A percentile compares a stretch with the other conserved stretches of the same genome.
phyloP scores from a whole-genome alignment of 2,329 filamentous ascomycete genomes.

The Capronia americana region DNA sequence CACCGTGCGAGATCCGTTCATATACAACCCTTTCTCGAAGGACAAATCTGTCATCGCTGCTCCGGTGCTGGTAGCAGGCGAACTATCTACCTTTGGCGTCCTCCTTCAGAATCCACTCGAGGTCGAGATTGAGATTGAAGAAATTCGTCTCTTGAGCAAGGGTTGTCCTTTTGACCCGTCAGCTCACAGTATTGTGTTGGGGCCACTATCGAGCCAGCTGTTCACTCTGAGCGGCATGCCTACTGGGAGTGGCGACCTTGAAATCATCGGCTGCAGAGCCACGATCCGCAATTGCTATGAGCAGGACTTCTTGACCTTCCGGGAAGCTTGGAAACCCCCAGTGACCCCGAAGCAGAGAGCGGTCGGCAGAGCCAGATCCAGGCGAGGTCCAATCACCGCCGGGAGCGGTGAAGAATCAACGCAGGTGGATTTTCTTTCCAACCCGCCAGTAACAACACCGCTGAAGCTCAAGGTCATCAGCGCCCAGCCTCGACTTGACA shows the following conservation, averaged over 20 bases:
- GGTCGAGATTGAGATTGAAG: slow-evolving; percentile 88
- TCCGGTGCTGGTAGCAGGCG: slow-evolving; percentile 76
- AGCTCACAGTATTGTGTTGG: slow-evolving; percentile 70
- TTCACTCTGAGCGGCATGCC: slow-evolving; percentile 74
- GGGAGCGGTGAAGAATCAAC: slow-evolving; percentile 48
- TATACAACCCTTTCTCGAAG: slow-evolving; percentile 92
- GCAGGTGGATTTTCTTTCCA: slow-evolving; percentile 4
- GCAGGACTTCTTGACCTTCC: slow-evolving; percentile 83
- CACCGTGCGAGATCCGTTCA: slow-evolving; percentile 74
- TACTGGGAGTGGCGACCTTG: slow-evolving; percentile 69
- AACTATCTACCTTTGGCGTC: slow-evolving; percentile 77
- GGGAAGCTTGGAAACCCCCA: slow-evolving; percentile 74
- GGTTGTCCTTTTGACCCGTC: slow-evolving; percentile 74
- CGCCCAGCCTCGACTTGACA: slow-evolving; percentile 75
- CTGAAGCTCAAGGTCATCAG: slow-evolving; percentile 65
- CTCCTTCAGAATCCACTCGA: slow-evolving; percentile 94
- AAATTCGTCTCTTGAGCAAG: slow-evolving; percentile 74
- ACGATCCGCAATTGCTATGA: slow-evolving; percentile 82
- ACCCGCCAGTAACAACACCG: slow-evolving; percentile 19
- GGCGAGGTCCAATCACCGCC: slow-evolving; percentile 45
- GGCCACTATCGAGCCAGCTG: slow-evolving; percentile 82
- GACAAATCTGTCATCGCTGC: slow-evolving; percentile 65
- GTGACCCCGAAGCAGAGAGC: slow-evolving; percentile 76
- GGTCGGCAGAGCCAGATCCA: slow-evolving; percentile 57
- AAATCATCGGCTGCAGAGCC: slow-evolving; percentile 77